Evolutionary conservation across 352 stramenopile genomes (phyloP), one percentile per base, ranked within the genome.

Genomic region (Pythium brachiatum): DNA sequence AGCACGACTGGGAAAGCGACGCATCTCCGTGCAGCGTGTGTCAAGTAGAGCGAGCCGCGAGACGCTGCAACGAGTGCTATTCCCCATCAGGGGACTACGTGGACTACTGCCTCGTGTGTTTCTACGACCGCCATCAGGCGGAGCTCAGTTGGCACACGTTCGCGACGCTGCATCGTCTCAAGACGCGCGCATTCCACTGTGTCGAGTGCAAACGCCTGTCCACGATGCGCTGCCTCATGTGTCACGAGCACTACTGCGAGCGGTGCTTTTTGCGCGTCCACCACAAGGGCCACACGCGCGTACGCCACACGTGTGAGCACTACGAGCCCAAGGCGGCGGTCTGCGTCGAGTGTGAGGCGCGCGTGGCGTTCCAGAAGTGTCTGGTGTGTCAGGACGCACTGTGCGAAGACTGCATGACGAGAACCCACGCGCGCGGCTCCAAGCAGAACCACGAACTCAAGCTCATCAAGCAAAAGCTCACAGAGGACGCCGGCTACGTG

Each of bases 201-300:
- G 68, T 92, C 62, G 85, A 94, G 65, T 94, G 83, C 64, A 74
- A 74, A 6, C 79, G 83, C 20, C 73, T 86, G 20, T 88, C 83
- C 4, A 77, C 65, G 9, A 55, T 69, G 31, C 76, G 85, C 7
- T 94, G 85, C 38, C 74, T 92, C 20, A 73, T 68, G 57, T 95
- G 86, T 63, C 73, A 86, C 48, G 83, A 95, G 63, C 74, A 91
- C 63, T 95, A 93, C 53, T 95, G 86, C 34, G 79, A 81, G 47
- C 76, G 82, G 7, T 95, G 86, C 73, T 92, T 91, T 63, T 51
- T 66, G 13, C 83, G 83, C 34, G 66, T 93, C 18, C 86, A 95
- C 53, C 62, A 71, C 61, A 75, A 74, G 31, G 83, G 83, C 15
- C 76, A 88, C 70, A 83, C 56, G 18, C 82, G 86, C 11, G 72